A percentile compares a stretch with the other conserved stretches of the same genome.
These are phyloP conservation scores for Ajuga chamaepitys DNA, from an alignment of 257 asterid species.

Conservation along the genomic window DNA sequence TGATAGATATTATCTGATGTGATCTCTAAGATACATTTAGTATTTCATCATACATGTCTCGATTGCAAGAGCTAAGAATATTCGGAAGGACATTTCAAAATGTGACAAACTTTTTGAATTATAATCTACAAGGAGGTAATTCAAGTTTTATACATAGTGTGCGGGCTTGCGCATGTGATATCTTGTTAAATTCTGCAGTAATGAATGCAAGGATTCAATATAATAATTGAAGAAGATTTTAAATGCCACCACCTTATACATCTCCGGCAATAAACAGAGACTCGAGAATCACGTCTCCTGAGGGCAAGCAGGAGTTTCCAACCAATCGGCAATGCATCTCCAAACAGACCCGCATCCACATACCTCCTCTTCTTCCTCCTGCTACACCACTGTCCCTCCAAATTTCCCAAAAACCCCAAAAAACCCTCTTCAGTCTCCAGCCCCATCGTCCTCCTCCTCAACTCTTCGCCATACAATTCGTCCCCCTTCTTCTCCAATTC, in stretches of 20 bases:
- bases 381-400: slow-evolving; percentile 96
- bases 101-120: no score
- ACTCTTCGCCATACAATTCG: slow-evolving; percentile 44
- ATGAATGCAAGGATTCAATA: not conserved
- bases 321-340: slow-evolving; percentile 60
- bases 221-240: slow-evolving; percentile 2
- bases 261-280: slow-evolving; percentile 73
- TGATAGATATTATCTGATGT: no score
- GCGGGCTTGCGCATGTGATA: not conserved
- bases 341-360: slow-evolving; percentile 60
- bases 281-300: slow-evolving; percentile 61
- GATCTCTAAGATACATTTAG: no score
- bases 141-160: not conserved
- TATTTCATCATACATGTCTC: no score
- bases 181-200: not conserved
- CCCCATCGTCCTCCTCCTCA: slow-evolving; percentile 61
- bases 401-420: slow-evolving; percentile 49
- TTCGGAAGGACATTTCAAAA: no score
- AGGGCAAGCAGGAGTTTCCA: slow-evolving; percentile 90
- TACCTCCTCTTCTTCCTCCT: slow-evolving; percentile 88
- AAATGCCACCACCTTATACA: slow-evolving; percentile 50
- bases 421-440: slow-evolving; percentile 59
- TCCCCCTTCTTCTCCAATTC: slow-evolving; percentile 67
- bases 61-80: no score
- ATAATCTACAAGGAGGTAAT: not conserved